Base-by-base conservation (phyloP, 257 asterid species). In the Agastache rugosa region DNA sequence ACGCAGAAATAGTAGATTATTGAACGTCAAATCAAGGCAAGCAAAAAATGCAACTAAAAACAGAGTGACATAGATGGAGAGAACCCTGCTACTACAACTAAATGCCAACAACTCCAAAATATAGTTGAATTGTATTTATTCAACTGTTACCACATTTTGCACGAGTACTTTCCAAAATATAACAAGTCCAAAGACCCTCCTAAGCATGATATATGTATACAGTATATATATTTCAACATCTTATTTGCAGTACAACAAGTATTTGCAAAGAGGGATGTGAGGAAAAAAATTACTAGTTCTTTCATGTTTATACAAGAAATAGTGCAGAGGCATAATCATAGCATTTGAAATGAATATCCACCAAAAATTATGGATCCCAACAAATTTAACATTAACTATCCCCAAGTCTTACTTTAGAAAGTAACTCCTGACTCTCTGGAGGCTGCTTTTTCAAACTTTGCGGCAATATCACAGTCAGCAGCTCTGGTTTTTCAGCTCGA, bases 401-500 rank as follows among this genome's bases (percentile, higher is more conserved):
- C 19, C 35, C 8, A 35, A n/a, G 47, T 83, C 89, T 86, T 88
- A 95, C 99, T 80, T 92, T 95, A 71, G 98, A 84, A 80, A 95
- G 92, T 61, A 95, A 80, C 80, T 92, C 98, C 80, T 88, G 99
- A 80, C 98, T 95, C 88, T 95, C 99, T 0, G 99, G 96, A 45
- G 99, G 86, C 78, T 95, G 99, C 76, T 88, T 92, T 71, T 84
- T 59, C 89, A 95, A 83, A 83, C 99, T 95, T 72, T 95, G 99
- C 3, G 98, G 99, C 85, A 95, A 79, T 78, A 95, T 95, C 23
- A 95, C 99, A 44, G 99, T 95, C 63, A 95, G 94, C 63, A 86
- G 87, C 79, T 95, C 98, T 10, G 96, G 97, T 82, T 79, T 90
- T 82, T 95, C 99, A 71, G 99, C 98, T 76, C 99, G 97, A 77